phyloP scores from a whole-genome alignment of 1,284 basidiomycete species.

The Malassezia dermatis region DNA sequence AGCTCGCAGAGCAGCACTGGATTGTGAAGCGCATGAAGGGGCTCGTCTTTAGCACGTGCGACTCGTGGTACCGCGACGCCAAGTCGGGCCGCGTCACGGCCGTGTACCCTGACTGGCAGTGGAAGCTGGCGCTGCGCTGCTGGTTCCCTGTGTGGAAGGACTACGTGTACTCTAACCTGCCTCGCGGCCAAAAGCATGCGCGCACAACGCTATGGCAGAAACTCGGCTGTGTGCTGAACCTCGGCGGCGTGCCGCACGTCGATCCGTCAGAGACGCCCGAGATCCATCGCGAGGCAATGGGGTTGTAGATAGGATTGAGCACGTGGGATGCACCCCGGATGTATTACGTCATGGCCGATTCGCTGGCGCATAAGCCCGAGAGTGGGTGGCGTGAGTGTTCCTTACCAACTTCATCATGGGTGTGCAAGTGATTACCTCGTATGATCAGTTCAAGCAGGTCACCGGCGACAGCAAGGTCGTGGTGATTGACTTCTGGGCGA shows the following conservation, averaged over 20 bases:
- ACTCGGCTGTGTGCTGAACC: slow-evolving; percentile 22
- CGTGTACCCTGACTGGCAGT: slow-evolving; percentile 42
- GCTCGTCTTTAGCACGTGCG: slow-evolving; percentile 33
- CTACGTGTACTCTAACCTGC: slow-evolving; percentile 26
- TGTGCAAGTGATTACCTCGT: slow-evolving; percentile 54
- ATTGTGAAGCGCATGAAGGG: slow-evolving; percentile 32
- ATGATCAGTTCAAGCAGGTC: slow-evolving; percentile 55
- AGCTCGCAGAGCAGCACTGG: slow-evolving; percentile 39
- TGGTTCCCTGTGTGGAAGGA: slow-evolving; percentile 34
- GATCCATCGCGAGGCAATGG: slow-evolving; percentile 29
- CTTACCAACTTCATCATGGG: slow-evolving; percentile 20
- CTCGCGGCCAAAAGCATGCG: slow-evolving; percentile 13
- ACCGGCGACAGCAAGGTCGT: slow-evolving; percentile 18
- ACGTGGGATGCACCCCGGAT: neutral
- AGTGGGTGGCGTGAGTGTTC: neutral
- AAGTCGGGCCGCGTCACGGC: slow-evolving; percentile 30
- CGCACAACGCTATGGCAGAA: slow-evolving; percentile 26
- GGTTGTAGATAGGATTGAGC: slow-evolving; percentile 9
- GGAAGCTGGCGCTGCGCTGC: slow-evolving; percentile 24
- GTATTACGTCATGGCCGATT: slow-evolving; percentile 1
- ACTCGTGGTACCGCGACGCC: slow-evolving; percentile 39
- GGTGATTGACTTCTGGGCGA: slow-evolving; percentile 47
- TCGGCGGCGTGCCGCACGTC: slow-evolving; percentile 28
- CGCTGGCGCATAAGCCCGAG: slow-evolving; percentile 1
- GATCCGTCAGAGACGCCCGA: slow-evolving; percentile 26